Conservation (phyloP, 148 eudicot genomes). For the Salicornia ramosissima region DNA sequence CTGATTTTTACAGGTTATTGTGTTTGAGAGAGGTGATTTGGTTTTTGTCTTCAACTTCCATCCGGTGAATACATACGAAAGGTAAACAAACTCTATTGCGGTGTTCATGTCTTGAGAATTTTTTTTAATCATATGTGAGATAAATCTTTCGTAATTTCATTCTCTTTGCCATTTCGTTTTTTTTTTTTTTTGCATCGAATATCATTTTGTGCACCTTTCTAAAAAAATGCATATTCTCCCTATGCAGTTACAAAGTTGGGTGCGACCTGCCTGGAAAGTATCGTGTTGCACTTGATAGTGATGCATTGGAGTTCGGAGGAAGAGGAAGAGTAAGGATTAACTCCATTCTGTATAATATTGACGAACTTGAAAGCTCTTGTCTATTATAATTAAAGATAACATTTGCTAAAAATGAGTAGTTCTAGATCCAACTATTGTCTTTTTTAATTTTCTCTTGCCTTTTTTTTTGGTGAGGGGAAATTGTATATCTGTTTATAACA, state of each 20-base stretch:
- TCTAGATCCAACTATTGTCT: not conserved
- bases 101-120: not conserved
- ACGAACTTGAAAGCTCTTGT: not conserved
- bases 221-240: not conserved
- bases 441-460: not conserved
- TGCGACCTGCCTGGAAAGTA: conserved; percentile 98
- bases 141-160: not conserved
- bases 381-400: not conserved
- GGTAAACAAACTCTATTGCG: conserved; percentile 36
- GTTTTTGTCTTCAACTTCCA: conserved; percentile 98
- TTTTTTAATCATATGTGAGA: not conserved
- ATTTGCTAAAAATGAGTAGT: not conserved
- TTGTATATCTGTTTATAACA: no score
- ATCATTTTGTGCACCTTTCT: no score
- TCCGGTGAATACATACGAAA: conserved; percentile 77
- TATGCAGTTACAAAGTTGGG: conserved; percentile 81
- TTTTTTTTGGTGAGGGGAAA: no score
- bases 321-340: conserved; percentile 79
- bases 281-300: conserved; percentile 93
- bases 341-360: not conserved
- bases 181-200: not conserved
- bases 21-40: conserved; percentile 89
- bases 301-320: conserved; percentile 92
- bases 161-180: not conserved
- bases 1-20: conserved; percentile 64